Evolutionary conservation across 345 rosid genomes (phyloP).

Genomic region (Dimocarpus longan): DNA sequence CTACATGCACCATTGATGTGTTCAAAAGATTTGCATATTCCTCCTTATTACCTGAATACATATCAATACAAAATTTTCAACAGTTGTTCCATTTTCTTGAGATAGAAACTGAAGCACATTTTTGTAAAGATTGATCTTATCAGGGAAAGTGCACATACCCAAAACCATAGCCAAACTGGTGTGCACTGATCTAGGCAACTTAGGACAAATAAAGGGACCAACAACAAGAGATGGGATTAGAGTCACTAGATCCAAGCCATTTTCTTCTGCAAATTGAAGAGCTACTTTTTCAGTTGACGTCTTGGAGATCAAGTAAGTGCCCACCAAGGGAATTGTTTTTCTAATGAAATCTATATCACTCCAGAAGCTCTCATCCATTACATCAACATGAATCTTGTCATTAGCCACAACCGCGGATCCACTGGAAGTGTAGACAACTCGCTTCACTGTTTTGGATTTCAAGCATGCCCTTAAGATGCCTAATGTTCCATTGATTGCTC

Average conservation of each 20-base stretch:
- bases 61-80: too few relatives aligned
- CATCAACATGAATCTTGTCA: neutral
- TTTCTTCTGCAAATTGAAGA: constrained; percentile 29
- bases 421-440: constrained; percentile 70
- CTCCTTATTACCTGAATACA: constrained; percentile 21
- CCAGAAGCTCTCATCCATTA: constrained; percentile 44
- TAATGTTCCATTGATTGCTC: constrained; percentile 29
- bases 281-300: constrained; percentile 34
- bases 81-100: neutral
- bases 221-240: constrained; percentile 31
- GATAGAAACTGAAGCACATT: too few relatives aligned
- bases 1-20: constrained; percentile 28
- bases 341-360: constrained; percentile 20
- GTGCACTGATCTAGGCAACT: constrained; percentile 31
- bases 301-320: constrained; percentile 32
- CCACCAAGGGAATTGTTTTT: too few relatives aligned
- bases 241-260: constrained; percentile 38
- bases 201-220: constrained; percentile 48
- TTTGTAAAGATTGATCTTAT: too few relatives aligned
- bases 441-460: constrained; percentile 54
- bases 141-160: constrained; percentile 17
- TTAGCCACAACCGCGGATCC: constrained; percentile 12
- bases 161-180: constrained; percentile 22
- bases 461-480: constrained; percentile 48
- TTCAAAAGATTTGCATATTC: neutral